Conservation (phyloP, 495 filamentous ascomycete genomes). For the Trichoderma virens region DNA sequence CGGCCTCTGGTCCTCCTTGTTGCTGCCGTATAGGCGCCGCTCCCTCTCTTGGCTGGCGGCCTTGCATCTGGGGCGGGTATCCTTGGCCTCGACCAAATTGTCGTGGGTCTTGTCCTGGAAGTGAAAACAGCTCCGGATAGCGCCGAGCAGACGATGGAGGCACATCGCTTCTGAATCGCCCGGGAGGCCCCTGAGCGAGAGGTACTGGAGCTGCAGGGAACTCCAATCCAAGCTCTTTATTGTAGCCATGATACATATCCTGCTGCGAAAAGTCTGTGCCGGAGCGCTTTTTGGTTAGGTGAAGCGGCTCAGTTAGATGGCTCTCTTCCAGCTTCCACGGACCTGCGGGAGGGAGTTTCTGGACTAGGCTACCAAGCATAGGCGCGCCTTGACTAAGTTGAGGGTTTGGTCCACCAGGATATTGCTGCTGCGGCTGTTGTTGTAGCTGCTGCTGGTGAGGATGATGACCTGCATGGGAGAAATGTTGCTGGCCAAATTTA, state of each 20-base stretch:
- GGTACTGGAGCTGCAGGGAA: slow-evolving; percentile 7
- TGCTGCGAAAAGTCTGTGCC: slow-evolving; percentile 24
- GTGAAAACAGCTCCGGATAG: slow-evolving; percentile 25
- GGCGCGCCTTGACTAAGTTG: slow-evolving; percentile 18
- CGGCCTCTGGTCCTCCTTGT: slow-evolving; percentile 15
- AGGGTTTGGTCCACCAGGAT: neutral
- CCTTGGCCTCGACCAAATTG: neutral
- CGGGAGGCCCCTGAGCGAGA: slow-evolving; percentile 14
- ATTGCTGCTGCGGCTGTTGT: slow-evolving; percentile 11
- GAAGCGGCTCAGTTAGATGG: slow-evolving; percentile 34
- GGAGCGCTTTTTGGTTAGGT: neutral
- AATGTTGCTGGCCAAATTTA: neutral
- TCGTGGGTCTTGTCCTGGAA: neutral
- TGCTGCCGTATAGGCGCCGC: slow-evolving; percentile 15
- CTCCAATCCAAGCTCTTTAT: slow-evolving; percentile 35
- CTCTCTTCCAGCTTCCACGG: slow-evolving; percentile 40
- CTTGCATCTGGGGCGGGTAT: slow-evolving; percentile 14
- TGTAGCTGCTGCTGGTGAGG: slow-evolving; percentile 13
- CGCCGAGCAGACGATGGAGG: slow-evolving; percentile 33
- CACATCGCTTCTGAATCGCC: slow-evolving; percentile 21
- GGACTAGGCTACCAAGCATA: slow-evolving; percentile 19
- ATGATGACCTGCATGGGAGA: neutral
- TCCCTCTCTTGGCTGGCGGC: slow-evolving; percentile 20
- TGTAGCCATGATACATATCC: slow-evolving; percentile 27
- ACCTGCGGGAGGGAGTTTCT: slow-evolving; percentile 15